These are phyloP conservation scores for Fraxinus greggii DNA, from an alignment of 305 asterid genomes.

Conservation along the genomic window DNA sequence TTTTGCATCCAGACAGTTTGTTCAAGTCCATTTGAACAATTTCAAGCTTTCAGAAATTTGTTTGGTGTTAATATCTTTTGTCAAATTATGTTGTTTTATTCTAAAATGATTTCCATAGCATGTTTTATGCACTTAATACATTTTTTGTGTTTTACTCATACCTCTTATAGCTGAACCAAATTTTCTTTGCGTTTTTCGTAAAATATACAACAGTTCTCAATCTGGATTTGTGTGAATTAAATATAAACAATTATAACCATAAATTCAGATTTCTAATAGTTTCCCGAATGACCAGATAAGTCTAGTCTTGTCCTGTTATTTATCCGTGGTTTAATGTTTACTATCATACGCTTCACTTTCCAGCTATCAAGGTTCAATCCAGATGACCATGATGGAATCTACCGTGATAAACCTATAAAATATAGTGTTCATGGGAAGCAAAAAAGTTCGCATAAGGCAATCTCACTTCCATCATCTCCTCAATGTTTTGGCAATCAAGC, in stretches of 20 bases:
- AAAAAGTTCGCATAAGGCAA: conserved; percentile 36
- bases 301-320: conserved; percentile 23
- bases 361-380: conserved; percentile 63
- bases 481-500: conserved; percentile 45
- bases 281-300: conserved; percentile 33
- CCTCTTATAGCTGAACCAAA: conserved; percentile 10
- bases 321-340: conserved; percentile 16
- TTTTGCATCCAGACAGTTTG: not conserved
- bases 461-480: conserved; percentile 83
- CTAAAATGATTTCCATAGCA: conserved; percentile 10
- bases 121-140: not conserved
- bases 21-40: conserved; percentile 7
- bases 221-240: not conserved
- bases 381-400: conserved; percentile 53
- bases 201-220: not conserved
- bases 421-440: conserved; percentile 49
- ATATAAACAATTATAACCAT: not conserved
- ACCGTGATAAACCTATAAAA: conserved; percentile 44
- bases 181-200: not conserved
- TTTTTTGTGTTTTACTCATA: conserved; percentile 10
- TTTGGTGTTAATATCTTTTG: conserved; percentile 9
- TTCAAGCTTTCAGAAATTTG: conserved; percentile 5
- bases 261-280: conserved; percentile 17
- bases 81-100: not conserved
- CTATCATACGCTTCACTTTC: conserved; percentile 23